Conservation (phyloP, 2,329 filamentous ascomycete genomes). For the Pseudomassariella vexata region DNA sequence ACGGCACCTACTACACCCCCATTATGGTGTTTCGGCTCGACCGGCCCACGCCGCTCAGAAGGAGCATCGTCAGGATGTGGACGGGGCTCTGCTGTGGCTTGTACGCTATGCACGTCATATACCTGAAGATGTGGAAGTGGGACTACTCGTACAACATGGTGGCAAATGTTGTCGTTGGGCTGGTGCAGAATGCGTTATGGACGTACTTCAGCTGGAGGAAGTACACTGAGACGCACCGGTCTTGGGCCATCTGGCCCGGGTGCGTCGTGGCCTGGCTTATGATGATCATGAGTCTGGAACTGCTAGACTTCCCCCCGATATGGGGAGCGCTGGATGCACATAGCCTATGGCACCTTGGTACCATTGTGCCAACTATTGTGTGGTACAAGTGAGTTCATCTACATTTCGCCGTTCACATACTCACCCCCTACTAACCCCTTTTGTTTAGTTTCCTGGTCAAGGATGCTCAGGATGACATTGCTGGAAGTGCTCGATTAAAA, state of each 20-base stretch:
- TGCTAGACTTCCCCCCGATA: constrained; percentile 88
- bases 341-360: constrained; percentile 92
- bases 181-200: constrained; percentile 80
- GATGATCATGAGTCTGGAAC: constrained; percentile 88
- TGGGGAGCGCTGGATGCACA: constrained; percentile 84
- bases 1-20: constrained; percentile 81
- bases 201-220: constrained; percentile 71
- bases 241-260: constrained; percentile 86
- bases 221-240: constrained; percentile 64
- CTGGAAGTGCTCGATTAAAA: constrained; percentile 20
- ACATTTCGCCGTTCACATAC: too few relatives aligned
- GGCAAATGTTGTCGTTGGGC: constrained; percentile 79
- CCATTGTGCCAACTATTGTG: constrained; percentile 78
- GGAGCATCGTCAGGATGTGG: constrained; percentile 64
- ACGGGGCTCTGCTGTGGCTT: constrained; percentile 64
- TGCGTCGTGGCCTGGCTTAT: constrained; percentile 89
- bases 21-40: constrained; percentile 83
- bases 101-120: constrained; percentile 73
- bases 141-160: constrained; percentile 98
- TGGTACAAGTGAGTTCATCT: constrained; percentile 86
- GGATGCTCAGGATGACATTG: constrained; percentile 78
- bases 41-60: constrained; percentile 35
- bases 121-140: constrained; percentile 81
- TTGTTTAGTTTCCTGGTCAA: constrained; percentile 70
- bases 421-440: background rate